Percentiles rank a stretch among this genome's conserved stretches.
phyloP scores from a whole-genome alignment of 2,329 filamentous ascomycete species.

The Claviceps sp. region DNA sequence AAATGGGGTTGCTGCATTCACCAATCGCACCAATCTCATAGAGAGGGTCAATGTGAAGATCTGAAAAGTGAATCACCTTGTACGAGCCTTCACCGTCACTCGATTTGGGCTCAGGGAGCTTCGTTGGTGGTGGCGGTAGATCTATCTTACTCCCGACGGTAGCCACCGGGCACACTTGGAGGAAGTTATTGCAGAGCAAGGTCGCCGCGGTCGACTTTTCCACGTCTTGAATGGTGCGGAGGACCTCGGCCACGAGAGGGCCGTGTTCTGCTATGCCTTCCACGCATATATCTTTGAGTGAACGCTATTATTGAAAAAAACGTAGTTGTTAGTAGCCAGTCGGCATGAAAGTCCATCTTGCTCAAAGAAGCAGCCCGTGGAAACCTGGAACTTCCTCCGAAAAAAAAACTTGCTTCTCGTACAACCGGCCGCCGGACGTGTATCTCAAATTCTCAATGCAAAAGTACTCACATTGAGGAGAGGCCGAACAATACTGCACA shows the following conservation, averaged over 20 bases:
- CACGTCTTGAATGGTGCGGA: neutral
- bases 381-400: too few species aligned
- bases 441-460: too few species aligned
- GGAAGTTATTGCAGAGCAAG: neutral
- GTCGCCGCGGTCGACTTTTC: neutral
- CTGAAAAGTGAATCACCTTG: neutral
- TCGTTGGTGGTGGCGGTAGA: neutral
- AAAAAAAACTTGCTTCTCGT: too few species aligned
- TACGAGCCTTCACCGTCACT: neutral
- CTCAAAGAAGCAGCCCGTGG: too few species aligned
- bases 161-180: neutral
- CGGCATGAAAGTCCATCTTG: too few species aligned
- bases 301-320: neutral
- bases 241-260: neutral
- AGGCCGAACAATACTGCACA: neutral
- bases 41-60: neutral
- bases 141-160: neutral
- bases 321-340: neutral
- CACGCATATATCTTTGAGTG: neutral
- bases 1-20: constrained; percentile 10
- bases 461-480: neutral
- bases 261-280: neutral
- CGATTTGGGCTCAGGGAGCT: neutral
- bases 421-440: too few species aligned
- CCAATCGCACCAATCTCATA: neutral